Evolutionary conservation across 176 grass and related monocot species (phyloP).

Genomic region (Eremochloa ophiuroides): DNA sequence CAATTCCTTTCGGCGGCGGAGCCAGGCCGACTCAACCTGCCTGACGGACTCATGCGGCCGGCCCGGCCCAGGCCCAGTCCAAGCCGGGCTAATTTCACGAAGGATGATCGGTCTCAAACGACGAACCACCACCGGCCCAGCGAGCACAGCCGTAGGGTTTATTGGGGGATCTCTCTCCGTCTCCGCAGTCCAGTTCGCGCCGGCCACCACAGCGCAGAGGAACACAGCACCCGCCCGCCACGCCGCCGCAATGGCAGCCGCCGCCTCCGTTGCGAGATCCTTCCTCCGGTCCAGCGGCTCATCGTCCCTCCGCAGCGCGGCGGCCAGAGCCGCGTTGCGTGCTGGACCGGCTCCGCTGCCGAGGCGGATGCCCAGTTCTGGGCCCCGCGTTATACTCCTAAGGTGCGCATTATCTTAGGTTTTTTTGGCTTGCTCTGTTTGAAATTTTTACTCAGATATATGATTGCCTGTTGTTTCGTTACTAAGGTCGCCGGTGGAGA

Average conservation of each 20-base stretch:
- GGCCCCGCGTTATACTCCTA: conserved; percentile 33
- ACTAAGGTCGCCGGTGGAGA: conserved; percentile 66
- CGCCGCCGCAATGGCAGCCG: conserved; percentile 51
- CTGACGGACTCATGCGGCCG: not conserved
- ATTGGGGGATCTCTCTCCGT: conserved; percentile 14
- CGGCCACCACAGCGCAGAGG: not conserved
- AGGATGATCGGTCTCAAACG: not conserved
- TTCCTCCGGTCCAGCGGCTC: conserved; percentile 52
- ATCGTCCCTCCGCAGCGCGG: conserved; percentile 35
- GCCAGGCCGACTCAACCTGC: not conserved
- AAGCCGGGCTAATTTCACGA: not conserved
- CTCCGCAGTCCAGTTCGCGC: too few species aligned
- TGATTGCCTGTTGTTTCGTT: not conserved
- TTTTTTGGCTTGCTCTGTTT: not conserved
- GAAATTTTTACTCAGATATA: not conserved
- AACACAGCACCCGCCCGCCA: not conserved
- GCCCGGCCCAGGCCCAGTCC: too few species aligned
- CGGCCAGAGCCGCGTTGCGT: conserved; percentile 31
- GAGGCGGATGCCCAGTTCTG: conserved; percentile 18
- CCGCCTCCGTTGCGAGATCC: conserved; percentile 55
- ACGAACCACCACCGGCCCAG: not conserved
- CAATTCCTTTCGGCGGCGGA: not conserved
- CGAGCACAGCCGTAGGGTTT: conserved; percentile 38
- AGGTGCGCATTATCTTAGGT: conserved; percentile 35
- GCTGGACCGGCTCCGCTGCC: conserved; percentile 29